Evolutionary conservation across 2,329 filamentous ascomycete genomes (phyloP).

Genomic region (Aspergillus transmontanensis): DNA sequence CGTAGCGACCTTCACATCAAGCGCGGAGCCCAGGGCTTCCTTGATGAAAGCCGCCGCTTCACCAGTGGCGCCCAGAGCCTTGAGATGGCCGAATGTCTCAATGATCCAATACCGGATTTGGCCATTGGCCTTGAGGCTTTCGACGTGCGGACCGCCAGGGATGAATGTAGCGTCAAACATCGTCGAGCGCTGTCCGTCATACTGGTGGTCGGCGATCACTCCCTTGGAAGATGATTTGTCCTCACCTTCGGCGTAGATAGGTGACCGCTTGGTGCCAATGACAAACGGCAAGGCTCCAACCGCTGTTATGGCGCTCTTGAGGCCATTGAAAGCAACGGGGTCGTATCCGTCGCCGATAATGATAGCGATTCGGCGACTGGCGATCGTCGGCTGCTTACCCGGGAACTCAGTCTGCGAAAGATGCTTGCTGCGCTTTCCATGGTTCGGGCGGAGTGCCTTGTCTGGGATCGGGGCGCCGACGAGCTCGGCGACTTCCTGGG

Average conservation of each 20-base stretch:
- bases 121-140: constrained; percentile 68
- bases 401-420: constrained; percentile 67
- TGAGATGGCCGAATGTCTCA: constrained; percentile 80
- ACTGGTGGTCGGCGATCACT: constrained; percentile 72
- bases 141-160: constrained; percentile 67
- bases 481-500: constrained; percentile 68
- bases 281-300: constrained; percentile 69
- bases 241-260: constrained; percentile 59
- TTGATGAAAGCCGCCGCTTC: constrained; percentile 37
- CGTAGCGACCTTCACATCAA: constrained; percentile 54
- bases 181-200: constrained; percentile 74
- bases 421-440: constrained; percentile 67
- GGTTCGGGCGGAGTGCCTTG: constrained; percentile 59
- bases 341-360: constrained; percentile 80
- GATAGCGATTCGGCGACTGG: constrained; percentile 71
- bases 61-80: constrained; percentile 73
- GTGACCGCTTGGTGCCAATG: constrained; percentile 69
- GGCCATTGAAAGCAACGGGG: constrained; percentile 62
- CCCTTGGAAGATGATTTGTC: constrained; percentile 57
- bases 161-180: constrained; percentile 81
- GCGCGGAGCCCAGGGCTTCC: constrained; percentile 41
- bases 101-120: constrained; percentile 75
- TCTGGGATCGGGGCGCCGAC: constrained; percentile 68
- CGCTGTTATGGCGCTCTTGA: constrained; percentile 64
- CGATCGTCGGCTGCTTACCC: constrained; percentile 66